These are phyloP conservation scores for Cupressus sempervirens DNA, from an alignment of 75 land plant species.

Conservation along the genomic window DNA sequence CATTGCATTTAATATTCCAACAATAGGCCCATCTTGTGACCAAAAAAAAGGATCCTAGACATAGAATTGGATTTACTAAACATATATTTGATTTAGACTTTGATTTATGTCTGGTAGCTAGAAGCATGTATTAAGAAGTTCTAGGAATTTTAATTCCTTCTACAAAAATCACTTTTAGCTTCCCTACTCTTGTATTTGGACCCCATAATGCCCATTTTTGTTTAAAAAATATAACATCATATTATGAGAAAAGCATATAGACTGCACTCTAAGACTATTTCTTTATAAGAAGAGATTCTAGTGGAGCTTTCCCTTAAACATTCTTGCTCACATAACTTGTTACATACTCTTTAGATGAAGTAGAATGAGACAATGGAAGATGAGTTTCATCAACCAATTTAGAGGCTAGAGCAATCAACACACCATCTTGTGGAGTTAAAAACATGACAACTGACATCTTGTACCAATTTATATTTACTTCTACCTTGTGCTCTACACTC, in stretches of 20 bases:
- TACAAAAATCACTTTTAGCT: neutral
- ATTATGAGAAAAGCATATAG: neutral
- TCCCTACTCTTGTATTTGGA: too few species aligned
- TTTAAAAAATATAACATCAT: neutral
- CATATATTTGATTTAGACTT: too few species aligned
- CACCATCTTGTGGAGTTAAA: constrained; percentile 24
- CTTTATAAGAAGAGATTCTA: neutral
- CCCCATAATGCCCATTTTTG: neutral
- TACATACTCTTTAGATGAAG: constrained; percentile 10
- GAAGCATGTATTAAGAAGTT: neutral
- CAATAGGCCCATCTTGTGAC: too few species aligned
- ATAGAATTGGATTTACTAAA: too few species aligned
- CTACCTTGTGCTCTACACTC: constrained; percentile 41
- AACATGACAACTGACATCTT: constrained; percentile 39
- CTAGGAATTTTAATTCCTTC: neutral
- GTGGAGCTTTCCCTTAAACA: neutral
- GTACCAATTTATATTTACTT: constrained; percentile 21
- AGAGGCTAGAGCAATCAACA: constrained; percentile 25
- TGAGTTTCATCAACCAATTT: constrained; percentile 22
- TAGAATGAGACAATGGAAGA: constrained; percentile 16
- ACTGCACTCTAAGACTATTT: neutral
- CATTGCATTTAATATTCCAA: too few species aligned
- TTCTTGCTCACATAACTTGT: neutral
- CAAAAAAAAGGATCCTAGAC: too few species aligned
- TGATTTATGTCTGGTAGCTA: neutral